These are phyloP conservation scores for Wickerhamiella sergipiensis DNA, from an alignment of 805 yeast species.

Conservation along the genomic window DNA sequence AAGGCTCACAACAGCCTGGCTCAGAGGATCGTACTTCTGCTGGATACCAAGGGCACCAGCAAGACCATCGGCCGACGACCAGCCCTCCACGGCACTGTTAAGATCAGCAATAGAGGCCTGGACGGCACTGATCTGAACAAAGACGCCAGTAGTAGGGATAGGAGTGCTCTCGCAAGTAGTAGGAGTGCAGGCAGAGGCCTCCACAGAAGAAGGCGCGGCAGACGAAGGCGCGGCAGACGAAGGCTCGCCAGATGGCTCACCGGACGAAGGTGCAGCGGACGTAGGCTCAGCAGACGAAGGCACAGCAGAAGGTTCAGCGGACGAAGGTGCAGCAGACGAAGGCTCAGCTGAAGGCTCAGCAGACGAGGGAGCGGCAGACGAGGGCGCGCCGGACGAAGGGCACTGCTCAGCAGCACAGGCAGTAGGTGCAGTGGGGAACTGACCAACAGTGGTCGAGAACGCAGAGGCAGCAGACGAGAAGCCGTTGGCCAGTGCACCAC, in stretches of 20 bases:
- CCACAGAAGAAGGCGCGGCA: background rate
- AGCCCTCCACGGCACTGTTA: slow-evolving; percentile 4
- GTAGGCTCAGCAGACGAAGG: background rate
- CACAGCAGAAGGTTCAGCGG: background rate
- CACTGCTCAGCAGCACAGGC: background rate
- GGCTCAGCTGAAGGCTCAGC: background rate
- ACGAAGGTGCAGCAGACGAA: background rate
- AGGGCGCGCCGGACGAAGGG: background rate
- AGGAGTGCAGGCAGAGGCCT: background rate
- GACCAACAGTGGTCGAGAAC: slow-evolving; percentile 1
- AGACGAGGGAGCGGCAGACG: background rate
- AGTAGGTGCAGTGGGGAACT: background rate
- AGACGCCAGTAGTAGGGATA: background rate
- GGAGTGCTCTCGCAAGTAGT: background rate
- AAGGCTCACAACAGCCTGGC: slow-evolving; percentile 4
- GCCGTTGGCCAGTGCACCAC: background rate
- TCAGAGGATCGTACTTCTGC: slow-evolving; percentile 6
- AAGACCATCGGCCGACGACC: slow-evolving; percentile 8
- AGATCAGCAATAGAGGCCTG: background rate
- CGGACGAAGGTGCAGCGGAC: background rate
- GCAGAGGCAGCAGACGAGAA: slow-evolving; percentile 3
- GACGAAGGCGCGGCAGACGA: background rate
- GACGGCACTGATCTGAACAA: background rate
- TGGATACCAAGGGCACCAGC: slow-evolving; percentile 10
- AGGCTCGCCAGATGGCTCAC: background rate